Evolutionary conservation across 192 early-diverging fungal genomes (phyloP).

Genomic region (Entomortierella parvispora): DNA sequence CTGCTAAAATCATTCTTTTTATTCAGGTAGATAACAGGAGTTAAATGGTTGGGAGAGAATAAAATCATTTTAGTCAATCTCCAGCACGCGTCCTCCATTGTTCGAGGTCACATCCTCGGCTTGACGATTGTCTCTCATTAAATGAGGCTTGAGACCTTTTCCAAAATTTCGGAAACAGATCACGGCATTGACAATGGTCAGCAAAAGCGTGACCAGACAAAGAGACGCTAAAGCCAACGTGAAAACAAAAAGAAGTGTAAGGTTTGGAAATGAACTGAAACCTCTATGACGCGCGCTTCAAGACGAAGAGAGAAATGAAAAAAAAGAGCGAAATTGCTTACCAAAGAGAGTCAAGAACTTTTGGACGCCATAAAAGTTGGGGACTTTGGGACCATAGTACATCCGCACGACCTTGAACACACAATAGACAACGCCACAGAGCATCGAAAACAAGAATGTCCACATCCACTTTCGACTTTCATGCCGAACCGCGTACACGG

Average conservation of each 20-base stretch:
- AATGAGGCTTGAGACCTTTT: constrained; percentile 64
- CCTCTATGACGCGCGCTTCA: not conserved
- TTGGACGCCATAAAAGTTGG: constrained; percentile 60
- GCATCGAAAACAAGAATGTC: constrained; percentile 66
- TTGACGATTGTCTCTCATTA: constrained; percentile 6
- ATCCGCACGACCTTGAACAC: constrained; percentile 76
- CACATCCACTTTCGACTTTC: constrained; percentile 73
- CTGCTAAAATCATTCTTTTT: not conserved
- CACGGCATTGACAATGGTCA: constrained; percentile 56
- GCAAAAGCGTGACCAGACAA: constrained; percentile 56
- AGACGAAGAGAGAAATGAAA: constrained; percentile 1
- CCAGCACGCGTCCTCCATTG: constrained; percentile 8
- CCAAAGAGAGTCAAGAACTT: constrained; percentile 79
- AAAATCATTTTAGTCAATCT: constrained; percentile 47
- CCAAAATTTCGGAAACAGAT: constrained; percentile 68
- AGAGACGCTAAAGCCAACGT: constrained; percentile 38
- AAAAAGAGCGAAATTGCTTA: constrained; percentile 29
- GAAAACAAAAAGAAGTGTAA: not conserved
- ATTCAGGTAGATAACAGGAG: not conserved
- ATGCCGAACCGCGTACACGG: constrained; percentile 74
- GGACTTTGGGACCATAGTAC: constrained; percentile 43
- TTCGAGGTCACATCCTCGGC: constrained; percentile 4
- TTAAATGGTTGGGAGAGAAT: not conserved
- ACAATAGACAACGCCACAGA: constrained; percentile 74
- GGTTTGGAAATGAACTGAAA: not conserved